A percentile compares a stretch with the other conserved stretches of the same genome.
Conservation (phyloP, 352 stramenopile genomes). For the Phytophthora europaea region DNA sequence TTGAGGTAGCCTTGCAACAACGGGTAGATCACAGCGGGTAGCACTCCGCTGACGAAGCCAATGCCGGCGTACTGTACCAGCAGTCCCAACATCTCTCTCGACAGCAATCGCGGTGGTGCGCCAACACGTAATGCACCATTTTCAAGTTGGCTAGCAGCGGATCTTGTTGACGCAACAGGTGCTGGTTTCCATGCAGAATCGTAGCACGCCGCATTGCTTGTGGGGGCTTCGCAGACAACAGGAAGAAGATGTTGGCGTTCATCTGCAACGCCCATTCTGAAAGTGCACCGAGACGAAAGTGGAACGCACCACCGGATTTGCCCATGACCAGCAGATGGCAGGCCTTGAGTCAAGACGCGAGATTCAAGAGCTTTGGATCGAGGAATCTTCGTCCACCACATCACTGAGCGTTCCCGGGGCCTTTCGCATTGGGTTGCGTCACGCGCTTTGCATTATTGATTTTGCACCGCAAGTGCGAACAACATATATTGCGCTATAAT, state of each 20-base stretch:
- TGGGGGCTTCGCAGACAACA: conserved; percentile 5
- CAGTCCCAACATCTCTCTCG: conserved; percentile 38
- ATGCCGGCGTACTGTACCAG: conserved; percentile 49
- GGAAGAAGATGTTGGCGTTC: conserved; percentile 28
- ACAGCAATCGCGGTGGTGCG: conserved; percentile 35
- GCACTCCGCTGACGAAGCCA: conserved; percentile 43
- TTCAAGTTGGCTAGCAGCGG: conserved; percentile 7
- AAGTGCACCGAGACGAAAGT: conserved; percentile 6
- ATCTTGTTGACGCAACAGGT: conserved; percentile 3
- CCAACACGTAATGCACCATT: conserved; percentile 39
- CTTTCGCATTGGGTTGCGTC: conserved; percentile 15
- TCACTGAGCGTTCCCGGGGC: not conserved
- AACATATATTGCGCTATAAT: not conserved
- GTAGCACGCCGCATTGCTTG: conserved; percentile 9
- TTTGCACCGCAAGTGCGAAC: not conserved
- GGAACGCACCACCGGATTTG: conserved; percentile 24
- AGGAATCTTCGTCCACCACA: conserved; percentile 10
- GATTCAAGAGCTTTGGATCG: conserved; percentile 11
- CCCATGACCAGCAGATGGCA: conserved; percentile 7
- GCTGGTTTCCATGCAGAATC: conserved; percentile 15
- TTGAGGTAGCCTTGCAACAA: conserved; percentile 53
- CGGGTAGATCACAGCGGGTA: conserved; percentile 49
- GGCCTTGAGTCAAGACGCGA: conserved; percentile 4
- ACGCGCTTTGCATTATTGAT: conserved; percentile 5
- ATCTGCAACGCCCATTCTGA: conserved; percentile 29